Evolutionary conservation across 108 stramenopile genomes (phyloP).

Genomic region (Cylindrotheca closterium): DNA sequence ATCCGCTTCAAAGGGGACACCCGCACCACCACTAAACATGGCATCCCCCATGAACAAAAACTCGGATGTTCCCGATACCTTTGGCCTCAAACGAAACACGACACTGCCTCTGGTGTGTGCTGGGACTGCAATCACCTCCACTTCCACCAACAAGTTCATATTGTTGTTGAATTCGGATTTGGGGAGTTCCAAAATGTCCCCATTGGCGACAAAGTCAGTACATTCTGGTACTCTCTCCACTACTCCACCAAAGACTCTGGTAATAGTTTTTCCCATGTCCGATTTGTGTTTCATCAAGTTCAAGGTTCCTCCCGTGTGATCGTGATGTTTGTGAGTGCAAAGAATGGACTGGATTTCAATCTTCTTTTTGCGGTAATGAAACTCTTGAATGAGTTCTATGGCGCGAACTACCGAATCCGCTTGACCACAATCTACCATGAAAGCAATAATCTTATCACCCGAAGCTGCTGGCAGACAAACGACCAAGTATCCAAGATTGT

Average conservation of each 20-base stretch:
- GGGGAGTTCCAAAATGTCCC: slow-evolving; percentile 67
- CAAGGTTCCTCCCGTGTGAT: slow-evolving; percentile 76
- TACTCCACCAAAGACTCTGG: slow-evolving; percentile 60
- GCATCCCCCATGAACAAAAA: slow-evolving; percentile 85
- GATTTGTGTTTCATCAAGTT: slow-evolving; percentile 25
- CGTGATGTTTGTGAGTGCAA: slow-evolving; percentile 84
- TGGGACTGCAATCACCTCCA: slow-evolving; percentile 73
- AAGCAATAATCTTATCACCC: slow-evolving; percentile 35
- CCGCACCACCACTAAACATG: slow-evolving; percentile 77
- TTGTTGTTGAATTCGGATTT: slow-evolving; percentile 49
- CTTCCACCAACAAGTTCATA: slow-evolving; percentile 63
- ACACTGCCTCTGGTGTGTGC: slow-evolving; percentile 80
- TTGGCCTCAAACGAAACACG: slow-evolving; percentile 62
- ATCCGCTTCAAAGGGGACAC: slow-evolving; percentile 84
- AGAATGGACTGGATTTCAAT: slow-evolving; percentile 68
- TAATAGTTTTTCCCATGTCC: slow-evolving; percentile 13
- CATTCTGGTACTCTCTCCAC: slow-evolving; percentile 78
- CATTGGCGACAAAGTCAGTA: slow-evolving; percentile 56
- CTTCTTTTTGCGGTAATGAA: slow-evolving; percentile 39
- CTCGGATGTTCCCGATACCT: slow-evolving; percentile 21
- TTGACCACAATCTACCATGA: slow-evolving; percentile 79
- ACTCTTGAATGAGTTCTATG: slow-evolving; percentile 53
- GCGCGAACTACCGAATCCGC: slow-evolving; percentile 35
- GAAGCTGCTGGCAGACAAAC: slow-evolving; percentile 53
- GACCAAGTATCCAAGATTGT: slow-evolving; percentile 77